Conservation (phyloP, 2,329 filamentous ascomycete genomes). For the Fusarium xyrophilum region DNA sequence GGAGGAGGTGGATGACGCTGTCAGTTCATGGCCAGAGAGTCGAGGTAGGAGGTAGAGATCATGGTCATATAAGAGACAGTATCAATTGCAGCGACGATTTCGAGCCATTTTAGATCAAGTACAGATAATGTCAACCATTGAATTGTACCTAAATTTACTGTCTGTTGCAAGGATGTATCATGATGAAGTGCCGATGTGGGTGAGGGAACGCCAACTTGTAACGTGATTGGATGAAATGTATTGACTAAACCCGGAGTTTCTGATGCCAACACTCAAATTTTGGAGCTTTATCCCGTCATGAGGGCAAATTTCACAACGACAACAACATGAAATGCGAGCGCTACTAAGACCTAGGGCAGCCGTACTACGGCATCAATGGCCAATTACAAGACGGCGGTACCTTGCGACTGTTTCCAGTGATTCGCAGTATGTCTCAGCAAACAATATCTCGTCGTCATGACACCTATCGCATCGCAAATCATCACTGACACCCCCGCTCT, state of each 20-base stretch:
- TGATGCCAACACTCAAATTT: constrained; percentile 9
- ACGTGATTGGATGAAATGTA: constrained; percentile 5
- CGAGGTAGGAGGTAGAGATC: constrained; percentile 36
- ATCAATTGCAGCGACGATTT: constrained; percentile 13
- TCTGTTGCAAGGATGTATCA: not conserved
- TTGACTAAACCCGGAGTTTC: constrained; percentile 2
- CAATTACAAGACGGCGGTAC: constrained; percentile 24
- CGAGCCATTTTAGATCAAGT: not conserved
- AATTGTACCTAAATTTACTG: not conserved
- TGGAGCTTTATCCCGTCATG: constrained; percentile 7
- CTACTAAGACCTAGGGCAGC: constrained; percentile 37
- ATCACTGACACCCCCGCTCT: constrained; percentile 15
- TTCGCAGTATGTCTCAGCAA: constrained; percentile 37
- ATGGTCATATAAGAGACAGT: not conserved
- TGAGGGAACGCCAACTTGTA: not conserved
- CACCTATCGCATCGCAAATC: not conserved
- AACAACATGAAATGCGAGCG: constrained; percentile 42
- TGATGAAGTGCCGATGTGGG: not conserved
- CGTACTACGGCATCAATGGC: constrained; percentile 29
- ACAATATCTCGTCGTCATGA: constrained; percentile 1
- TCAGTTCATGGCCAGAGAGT: constrained; percentile 82
- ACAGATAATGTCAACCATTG: not conserved
- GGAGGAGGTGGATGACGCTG: constrained; percentile 89
- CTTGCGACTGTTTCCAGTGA: constrained; percentile 45
- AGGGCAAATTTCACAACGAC: constrained; percentile 27